Evolutionary conservation across 345 rosid species (phyloP).

Genomic region (Theobroma cacao): DNA sequence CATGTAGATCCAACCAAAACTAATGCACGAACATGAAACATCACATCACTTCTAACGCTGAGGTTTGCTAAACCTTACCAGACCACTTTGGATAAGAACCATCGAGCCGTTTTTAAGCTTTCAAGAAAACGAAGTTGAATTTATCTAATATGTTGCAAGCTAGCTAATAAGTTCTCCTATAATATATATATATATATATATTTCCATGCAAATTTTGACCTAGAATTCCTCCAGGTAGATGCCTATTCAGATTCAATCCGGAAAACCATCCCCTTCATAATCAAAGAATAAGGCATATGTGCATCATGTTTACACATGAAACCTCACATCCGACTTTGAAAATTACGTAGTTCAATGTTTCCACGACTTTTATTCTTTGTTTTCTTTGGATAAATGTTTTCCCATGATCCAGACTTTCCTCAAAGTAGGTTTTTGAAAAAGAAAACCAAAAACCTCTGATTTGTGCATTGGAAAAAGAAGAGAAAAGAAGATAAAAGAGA

Average conservation of each 20-base stretch:
- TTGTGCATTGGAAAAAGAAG: neutral
- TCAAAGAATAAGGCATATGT: too few species aligned
- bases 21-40: neutral
- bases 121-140: neutral
- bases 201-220: neutral
- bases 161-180: neutral
- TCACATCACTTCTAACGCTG: neutral
- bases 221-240: neutral
- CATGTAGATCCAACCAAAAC: neutral
- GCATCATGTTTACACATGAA: neutral
- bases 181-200: too few species aligned
- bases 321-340: neutral
- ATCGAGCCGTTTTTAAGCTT: neutral
- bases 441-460: neutral
- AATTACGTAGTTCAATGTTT: slow-evolving; percentile 1
- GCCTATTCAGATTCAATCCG: neutral
- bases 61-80: neutral
- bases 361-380: neutral
- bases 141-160: neutral
- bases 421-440: neutral
- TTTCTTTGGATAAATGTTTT: neutral
- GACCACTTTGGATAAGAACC: neutral
- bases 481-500: neutral
- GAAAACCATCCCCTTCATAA: neutral
- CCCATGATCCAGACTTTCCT: neutral